A percentile compares a stretch with the other conserved stretches of the same genome.
These are phyloP conservation scores for Penicillium glabrum DNA, from an alignment of 2,329 filamentous ascomycete genomes.

Conservation along the genomic window DNA sequence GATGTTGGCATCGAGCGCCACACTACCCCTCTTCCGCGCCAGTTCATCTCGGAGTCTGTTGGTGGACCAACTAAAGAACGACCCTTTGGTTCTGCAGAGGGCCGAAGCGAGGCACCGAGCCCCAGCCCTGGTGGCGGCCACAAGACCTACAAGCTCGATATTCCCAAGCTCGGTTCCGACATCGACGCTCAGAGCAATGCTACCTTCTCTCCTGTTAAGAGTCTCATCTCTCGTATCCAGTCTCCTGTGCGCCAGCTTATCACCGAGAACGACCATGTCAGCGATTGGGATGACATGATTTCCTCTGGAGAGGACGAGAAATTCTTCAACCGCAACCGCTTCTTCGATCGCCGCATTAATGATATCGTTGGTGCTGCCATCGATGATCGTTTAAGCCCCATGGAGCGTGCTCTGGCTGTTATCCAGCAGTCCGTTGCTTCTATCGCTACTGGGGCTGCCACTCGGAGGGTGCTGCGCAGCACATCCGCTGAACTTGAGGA, in stretches of 20 bases:
- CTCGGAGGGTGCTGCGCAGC: constrained; percentile 62
- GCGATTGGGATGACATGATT: constrained; percentile 90
- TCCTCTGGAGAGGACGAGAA: constrained; percentile 81
- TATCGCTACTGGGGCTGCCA: constrained; percentile 58
- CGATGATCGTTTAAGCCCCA: constrained; percentile 71
- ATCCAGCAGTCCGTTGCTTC: constrained; percentile 70
- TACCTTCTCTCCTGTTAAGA: constrained; percentile 61
- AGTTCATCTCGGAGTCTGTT: constrained; percentile 34
- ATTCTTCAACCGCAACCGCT: constrained; percentile 74
- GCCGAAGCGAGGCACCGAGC: constrained; percentile 69
- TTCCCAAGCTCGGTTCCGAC: constrained; percentile 37
- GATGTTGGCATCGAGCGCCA: constrained; percentile 70
- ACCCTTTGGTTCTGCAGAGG: constrained; percentile 51
- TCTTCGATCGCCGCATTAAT: constrained; percentile 90
- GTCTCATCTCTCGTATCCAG: constrained; percentile 56
- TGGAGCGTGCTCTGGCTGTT: constrained; percentile 73
- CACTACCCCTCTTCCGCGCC: constrained; percentile 31
- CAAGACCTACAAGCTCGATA: constrained; percentile 47
- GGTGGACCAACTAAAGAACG: constrained; percentile 55
- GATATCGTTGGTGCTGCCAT: constrained; percentile 77
- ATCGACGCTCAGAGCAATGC: constrained; percentile 42
- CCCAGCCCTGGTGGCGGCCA: constrained; percentile 64
- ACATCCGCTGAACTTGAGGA: constrained; percentile 68
- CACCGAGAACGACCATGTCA: constrained; percentile 63
- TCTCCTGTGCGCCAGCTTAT: constrained; percentile 64